These are phyloP conservation scores for Candida tunisiensis DNA, from an alignment of 1,139 yeast genomes.

Conservation along the genomic window DNA sequence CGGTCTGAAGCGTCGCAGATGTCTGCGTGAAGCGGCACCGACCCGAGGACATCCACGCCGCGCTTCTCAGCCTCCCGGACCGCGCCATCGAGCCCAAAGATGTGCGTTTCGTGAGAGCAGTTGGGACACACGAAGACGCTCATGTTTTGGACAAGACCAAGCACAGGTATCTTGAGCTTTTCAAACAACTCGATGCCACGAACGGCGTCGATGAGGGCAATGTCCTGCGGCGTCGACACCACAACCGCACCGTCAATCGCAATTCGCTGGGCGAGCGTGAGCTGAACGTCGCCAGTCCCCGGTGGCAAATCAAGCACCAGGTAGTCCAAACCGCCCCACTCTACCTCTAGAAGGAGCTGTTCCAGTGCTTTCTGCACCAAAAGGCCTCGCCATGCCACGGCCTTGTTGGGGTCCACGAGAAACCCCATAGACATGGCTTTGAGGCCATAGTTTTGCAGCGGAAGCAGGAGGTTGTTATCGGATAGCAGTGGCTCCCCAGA, in stretches of 20 bases:
- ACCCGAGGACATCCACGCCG: constrained; percentile 38
- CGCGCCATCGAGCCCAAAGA: constrained; percentile 29
- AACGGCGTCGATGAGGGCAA: constrained; percentile 66
- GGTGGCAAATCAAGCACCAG: constrained; percentile 80
- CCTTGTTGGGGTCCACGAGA: constrained; percentile 43
- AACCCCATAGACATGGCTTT: constrained; percentile 89
- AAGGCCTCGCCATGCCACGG: constrained; percentile 77
- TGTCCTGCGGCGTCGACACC: constrained; percentile 79
- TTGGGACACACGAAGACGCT: constrained; percentile 61
- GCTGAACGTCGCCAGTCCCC: constrained; percentile 81
- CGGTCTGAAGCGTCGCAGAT: constrained; percentile 45
- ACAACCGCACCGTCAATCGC: constrained; percentile 64
- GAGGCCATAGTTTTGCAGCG: constrained; percentile 61
- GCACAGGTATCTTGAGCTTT: constrained; percentile 55
- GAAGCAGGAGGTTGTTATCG: constrained; percentile 38
- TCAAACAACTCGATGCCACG: constrained; percentile 70
- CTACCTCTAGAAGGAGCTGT: constrained; percentile 64
- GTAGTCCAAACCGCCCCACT: constrained; percentile 55
- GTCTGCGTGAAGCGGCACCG: constrained; percentile 49
- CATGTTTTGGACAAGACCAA: constrained; percentile 78
- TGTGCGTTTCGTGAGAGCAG: constrained; percentile 55
- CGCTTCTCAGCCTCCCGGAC: constrained; percentile 27
- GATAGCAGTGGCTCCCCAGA: constrained; percentile 1
- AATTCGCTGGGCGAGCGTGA: constrained; percentile 66
- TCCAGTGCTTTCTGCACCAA: constrained; percentile 81